A percentile compares a stretch with the other conserved stretches of the same genome.
Conservation (phyloP, 2,329 filamentous ascomycete species). For the Xylariales sp. region DNA sequence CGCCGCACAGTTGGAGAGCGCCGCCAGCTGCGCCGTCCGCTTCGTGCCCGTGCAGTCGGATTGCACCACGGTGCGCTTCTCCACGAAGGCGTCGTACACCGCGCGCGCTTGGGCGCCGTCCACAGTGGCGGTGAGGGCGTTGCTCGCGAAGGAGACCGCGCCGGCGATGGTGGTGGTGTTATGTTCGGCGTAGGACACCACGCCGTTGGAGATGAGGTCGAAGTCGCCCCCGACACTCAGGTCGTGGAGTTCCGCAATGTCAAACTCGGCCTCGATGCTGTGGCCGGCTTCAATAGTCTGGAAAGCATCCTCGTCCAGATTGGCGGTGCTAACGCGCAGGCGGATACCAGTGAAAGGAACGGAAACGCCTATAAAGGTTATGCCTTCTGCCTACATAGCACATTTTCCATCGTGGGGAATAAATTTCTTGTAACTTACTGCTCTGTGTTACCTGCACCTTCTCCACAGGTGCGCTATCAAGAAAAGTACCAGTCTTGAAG, state of each 20-base stretch:
- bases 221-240: conserved; percentile 48
- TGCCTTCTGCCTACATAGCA: too few relatives aligned
- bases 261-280: conserved; percentile 48
- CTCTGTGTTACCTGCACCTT: conserved; percentile 46
- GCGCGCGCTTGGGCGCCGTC: conserved; percentile 51
- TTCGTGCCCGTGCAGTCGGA: conserved; percentile 49
- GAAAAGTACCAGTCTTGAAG: conserved; percentile 48
- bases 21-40: conserved; percentile 39
- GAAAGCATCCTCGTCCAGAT: conserved; percentile 45
- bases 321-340: conserved; percentile 39
- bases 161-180: conserved; percentile 50
- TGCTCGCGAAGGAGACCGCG: conserved; percentile 53
- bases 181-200: conserved; percentile 49
- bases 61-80: conserved; percentile 48
- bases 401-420: too few relatives aligned
- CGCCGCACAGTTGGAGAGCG: conserved; percentile 48
- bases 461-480: conserved; percentile 48
- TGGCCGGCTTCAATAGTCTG: conserved; percentile 41
- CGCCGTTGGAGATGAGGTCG: conserved; percentile 50
- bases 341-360: conserved; percentile 50
- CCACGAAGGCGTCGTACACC: conserved; percentile 40
- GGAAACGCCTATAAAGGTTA: conserved; percentile 27
- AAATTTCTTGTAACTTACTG: too few relatives aligned
- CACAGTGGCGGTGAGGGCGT: conserved; percentile 52
- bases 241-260: conserved; percentile 52